Base-by-base conservation (phyloP, 1,284 basidiomycete species). In the Ganoderma resinaceum region DNA sequence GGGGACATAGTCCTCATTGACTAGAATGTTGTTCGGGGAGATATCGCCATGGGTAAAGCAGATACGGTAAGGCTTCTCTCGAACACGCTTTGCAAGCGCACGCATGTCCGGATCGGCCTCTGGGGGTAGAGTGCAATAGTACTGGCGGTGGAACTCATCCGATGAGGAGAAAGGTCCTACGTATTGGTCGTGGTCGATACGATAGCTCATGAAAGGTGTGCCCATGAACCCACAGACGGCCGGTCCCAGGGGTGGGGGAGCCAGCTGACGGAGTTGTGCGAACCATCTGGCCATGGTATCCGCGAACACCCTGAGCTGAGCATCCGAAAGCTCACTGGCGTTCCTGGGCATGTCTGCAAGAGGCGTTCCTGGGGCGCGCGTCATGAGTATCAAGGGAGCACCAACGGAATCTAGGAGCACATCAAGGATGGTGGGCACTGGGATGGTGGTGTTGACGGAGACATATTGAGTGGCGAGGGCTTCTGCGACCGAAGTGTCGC, bases 371-470 rank as follows among this genome's bases (percentile, higher is more conserved):
- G 29, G 14, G 26, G 14, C 31, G 12, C 53, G 29, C 20, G 53
- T 35, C 53, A 57, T 57, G 6, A 57, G 29, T 31, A 57, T 57
- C 2, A 31, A 4, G 18, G 31, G 29, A 1, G 29, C 4, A 35
- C 53, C 53, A 7, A 2, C 11, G 14, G 53, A 33, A 31, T 33
- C 31, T 18, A 35, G 31, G 26, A 73, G 61, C 42, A 72, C 70
- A 35, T 72, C 72, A 11, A 72, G 65, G 29, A 73, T 65, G 20
- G 46, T 58, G 9, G 72, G 72, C 16, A 70, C 70, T 26, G 72
- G 72, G 33, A 72, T 70, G 23, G 67, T 72, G 31, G 72, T 72
- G 58, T 72, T 31, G 18, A 23, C 16, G 35, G 49, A 59, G 38
- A 71, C 68, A 26, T 62, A 66, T 40, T 70, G 63, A 9, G 61